These are phyloP conservation scores for Boletellus emodensis DNA, from an alignment of 768 basidiomycete species.

Conservation along the genomic window DNA sequence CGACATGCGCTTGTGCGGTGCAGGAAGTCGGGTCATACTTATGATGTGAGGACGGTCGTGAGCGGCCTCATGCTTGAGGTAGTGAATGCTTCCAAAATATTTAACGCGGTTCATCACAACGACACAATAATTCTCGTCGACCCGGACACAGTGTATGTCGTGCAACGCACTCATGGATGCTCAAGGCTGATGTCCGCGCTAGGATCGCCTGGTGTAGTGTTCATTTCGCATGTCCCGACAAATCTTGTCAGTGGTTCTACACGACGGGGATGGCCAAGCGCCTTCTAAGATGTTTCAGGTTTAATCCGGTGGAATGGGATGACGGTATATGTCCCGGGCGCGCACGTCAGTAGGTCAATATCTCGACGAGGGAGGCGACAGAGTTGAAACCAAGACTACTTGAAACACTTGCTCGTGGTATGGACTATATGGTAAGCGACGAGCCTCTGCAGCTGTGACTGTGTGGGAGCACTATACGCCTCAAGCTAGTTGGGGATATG, in stretches of 20 bases:
- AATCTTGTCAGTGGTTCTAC: conserved; percentile 1
- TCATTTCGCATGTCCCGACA: conserved; percentile 20
- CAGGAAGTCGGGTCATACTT: conserved; percentile 13
- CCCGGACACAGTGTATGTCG: conserved; percentile 20
- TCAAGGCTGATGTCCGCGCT: not conserved
- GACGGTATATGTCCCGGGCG: conserved; percentile 11
- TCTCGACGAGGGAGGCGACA: conserved; percentile 20
- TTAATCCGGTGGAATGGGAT: conserved; percentile 15
- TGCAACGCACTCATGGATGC: not conserved
- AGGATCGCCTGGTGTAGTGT: conserved; percentile 21
- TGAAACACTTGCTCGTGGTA: conserved; percentile 6
- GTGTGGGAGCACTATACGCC: no score
- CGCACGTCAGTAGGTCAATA: conserved; percentile 7
- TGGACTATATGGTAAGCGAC: conserved; percentile 1
- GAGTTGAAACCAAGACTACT: conserved; percentile 10
- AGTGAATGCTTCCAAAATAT: conserved; percentile 15
- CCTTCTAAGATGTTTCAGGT: conserved; percentile 9
- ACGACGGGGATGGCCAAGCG: conserved; percentile 3
- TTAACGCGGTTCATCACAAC: conserved; percentile 10
- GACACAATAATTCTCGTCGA: conserved; percentile 16
- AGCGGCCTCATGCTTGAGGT: conserved; percentile 17
- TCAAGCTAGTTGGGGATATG: no score
- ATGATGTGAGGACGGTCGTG: conserved; percentile 18
- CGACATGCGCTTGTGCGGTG: conserved; percentile 13
- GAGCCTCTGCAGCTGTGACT: not conserved